A percentile compares a stretch with the other conserved stretches of the same genome.
These are phyloP conservation scores for Solanum ahanhuiri DNA, from an alignment of 257 asterid genomes.

Conservation along the genomic window DNA sequence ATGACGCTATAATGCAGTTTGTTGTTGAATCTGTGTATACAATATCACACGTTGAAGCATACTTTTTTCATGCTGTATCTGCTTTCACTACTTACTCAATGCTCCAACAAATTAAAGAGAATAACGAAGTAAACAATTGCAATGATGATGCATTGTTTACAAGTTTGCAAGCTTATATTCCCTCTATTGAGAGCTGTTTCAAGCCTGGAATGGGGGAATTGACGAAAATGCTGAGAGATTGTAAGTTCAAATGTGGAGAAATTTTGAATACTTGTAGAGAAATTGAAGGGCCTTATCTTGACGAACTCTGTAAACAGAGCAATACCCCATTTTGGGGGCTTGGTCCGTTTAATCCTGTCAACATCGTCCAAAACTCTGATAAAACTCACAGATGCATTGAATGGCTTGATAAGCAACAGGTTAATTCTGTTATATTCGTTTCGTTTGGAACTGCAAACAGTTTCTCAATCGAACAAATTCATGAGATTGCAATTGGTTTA, in stretches of 20 bases:
- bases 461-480: not conserved
- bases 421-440: not conserved
- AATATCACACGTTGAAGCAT: not conserved
- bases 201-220: not conserved
- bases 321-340: not conserved
- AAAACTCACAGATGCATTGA: not conserved
- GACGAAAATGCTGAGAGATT: not conserved
- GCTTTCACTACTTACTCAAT: not conserved
- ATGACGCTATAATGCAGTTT: not conserved
- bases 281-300: not conserved
- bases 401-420: not conserved
- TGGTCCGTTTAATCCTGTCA: not conserved
- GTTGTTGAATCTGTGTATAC: not conserved
- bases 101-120: not conserved
- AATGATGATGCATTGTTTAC: not conserved
- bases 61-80: not conserved
- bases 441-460: not conserved
- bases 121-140: not conserved
- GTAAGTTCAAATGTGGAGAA: not conserved
- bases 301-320: not conserved
- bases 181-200: not conserved
- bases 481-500: not conserved
- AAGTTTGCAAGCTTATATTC: not conserved
- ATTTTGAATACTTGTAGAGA: not conserved
- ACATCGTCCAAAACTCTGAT: too few species aligned